These are phyloP conservation scores for Phyllosticta ampelicida DNA, from an alignment of 2,329 filamentous ascomycete genomes.

Conservation along the genomic window DNA sequence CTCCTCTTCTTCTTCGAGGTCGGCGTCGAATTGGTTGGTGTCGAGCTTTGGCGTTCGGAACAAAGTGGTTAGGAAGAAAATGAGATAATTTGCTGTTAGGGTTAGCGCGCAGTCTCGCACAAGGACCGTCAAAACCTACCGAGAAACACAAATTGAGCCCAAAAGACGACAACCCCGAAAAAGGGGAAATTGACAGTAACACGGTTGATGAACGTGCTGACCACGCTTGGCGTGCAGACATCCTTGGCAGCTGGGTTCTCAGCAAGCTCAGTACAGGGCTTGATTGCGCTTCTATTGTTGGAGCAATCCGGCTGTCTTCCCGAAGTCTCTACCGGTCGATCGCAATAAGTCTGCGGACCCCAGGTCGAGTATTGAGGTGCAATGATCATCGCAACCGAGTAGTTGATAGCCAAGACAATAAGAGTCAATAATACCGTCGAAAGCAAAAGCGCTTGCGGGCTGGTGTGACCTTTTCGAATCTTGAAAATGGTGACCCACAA, in stretches of 20 bases:
- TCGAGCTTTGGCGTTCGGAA: conserved; percentile 72
- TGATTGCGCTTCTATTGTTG: conserved; percentile 58
- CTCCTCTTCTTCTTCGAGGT: conserved; percentile 85
- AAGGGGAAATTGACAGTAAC: conserved; percentile 91
- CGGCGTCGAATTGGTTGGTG: conserved; percentile 69
- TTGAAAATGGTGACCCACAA: conserved; percentile 90
- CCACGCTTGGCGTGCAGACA: conserved; percentile 83
- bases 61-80: conserved; percentile 68
- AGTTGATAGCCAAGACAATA: conserved; percentile 85
- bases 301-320: conserved; percentile 66
- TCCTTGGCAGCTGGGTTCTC: conserved; percentile 59
- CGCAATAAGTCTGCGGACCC: conserved; percentile 89
- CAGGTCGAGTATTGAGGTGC: conserved; percentile 92
- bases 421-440: conserved; percentile 84
- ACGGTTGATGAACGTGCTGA: conserved; percentile 86
- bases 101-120: background rate
- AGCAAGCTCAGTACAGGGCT: conserved; percentile 69
- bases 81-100: conserved; percentile 52
- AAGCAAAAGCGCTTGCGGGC: conserved; percentile 82
- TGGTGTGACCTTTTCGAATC: conserved; percentile 78
- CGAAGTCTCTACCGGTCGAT: conserved; percentile 51
- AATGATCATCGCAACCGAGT: conserved; percentile 84
- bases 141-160: conserved; percentile 90
- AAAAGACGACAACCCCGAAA: conserved; percentile 87
- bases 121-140: conserved; percentile 30